phyloP scores from a whole-genome alignment of 2,329 filamentous ascomycete genomes.

The Colletotrichum sp. region DNA sequence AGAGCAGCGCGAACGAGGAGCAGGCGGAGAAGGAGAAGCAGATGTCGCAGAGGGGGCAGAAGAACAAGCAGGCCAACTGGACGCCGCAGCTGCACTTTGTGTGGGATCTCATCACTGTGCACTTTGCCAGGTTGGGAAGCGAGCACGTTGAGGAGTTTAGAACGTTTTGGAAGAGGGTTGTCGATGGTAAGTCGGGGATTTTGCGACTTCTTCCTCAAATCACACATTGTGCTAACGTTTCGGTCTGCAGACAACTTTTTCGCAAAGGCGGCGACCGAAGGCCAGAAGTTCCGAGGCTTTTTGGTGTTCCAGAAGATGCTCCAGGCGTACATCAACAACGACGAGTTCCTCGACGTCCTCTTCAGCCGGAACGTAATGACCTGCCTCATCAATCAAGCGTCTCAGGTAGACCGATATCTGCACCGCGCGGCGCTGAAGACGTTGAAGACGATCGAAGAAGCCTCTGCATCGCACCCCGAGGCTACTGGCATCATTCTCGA shows the following conservation, averaged over 20 bases:
- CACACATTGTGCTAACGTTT: not conserved
- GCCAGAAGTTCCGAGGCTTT: conserved; percentile 92
- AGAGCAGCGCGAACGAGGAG: conserved; percentile 64
- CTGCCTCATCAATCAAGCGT: conserved; percentile 83
- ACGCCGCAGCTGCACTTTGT: conserved; percentile 85
- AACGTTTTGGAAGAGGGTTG: conserved; percentile 84
- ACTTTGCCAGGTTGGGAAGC: conserved; percentile 47
- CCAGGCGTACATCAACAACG: conserved; percentile 45
- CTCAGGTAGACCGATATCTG: conserved; percentile 78
- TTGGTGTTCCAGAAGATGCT: conserved; percentile 83
- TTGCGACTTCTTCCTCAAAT: not conserved
- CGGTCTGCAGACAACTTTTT: conserved; percentile 75
- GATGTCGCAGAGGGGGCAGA: conserved; percentile 28
- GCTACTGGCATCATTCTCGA: conserved; percentile 67
- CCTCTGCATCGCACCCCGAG: conserved; percentile 65
- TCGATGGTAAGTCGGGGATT: conserved; percentile 72
- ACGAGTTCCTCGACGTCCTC: conserved; percentile 57
- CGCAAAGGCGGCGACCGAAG: conserved; percentile 79
- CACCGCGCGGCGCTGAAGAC: conserved; percentile 80
- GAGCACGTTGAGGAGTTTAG: conserved; percentile 59
- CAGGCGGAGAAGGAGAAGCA: conserved; percentile 48
- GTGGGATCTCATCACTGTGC: conserved; percentile 79
- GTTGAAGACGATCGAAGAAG: conserved; percentile 72
- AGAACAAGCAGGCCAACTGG: conserved; percentile 73
- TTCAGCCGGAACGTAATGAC: conserved; percentile 86